These are phyloP conservation scores for Plasmodium inui DNA, from an alignment of 169 alveolate species.

Conservation along the genomic window DNA sequence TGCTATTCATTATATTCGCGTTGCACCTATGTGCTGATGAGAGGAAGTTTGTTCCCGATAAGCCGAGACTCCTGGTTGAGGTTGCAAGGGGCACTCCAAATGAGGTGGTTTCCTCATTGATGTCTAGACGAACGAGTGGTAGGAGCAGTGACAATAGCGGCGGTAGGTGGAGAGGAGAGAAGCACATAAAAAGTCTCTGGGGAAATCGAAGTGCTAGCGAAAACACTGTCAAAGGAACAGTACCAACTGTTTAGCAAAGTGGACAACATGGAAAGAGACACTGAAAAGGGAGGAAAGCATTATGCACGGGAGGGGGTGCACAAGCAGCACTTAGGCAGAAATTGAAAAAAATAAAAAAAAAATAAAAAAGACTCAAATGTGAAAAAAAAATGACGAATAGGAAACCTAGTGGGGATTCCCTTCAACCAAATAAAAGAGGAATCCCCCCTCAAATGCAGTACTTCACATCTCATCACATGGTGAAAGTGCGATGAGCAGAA, in stretches of 20 bases:
- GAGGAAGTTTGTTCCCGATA: neutral
- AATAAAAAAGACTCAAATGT: slow-evolving; percentile 81
- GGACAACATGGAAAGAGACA: too few species aligned
- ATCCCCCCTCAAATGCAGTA: too few species aligned
- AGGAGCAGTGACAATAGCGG: too few species aligned
- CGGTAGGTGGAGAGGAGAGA: neutral
- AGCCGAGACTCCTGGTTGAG: neutral
- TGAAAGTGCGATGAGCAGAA: too few species aligned
- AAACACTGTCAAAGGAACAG: too few species aligned
- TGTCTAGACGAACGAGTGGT: neutral
- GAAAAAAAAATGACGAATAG: too few species aligned
- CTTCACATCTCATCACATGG: too few species aligned
- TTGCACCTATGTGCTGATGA: slow-evolving; percentile 1
- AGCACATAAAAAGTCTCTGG: neutral
- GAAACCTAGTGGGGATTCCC: too few species aligned
- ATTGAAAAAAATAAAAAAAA: slow-evolving; percentile 86
- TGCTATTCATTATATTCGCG: neutral
- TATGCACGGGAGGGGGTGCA: too few species aligned
- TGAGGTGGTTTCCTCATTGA: neutral
- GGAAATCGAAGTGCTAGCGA: neutral
- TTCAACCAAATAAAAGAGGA: too few species aligned
- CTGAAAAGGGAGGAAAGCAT: too few species aligned
- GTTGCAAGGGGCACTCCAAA: neutral
- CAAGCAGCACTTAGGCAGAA: slow-evolving; percentile 48
- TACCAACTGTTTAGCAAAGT: neutral